Conservation (phyloP, 495 filamentous ascomycete genomes). For the Polyplosphaeria fusca region DNA sequence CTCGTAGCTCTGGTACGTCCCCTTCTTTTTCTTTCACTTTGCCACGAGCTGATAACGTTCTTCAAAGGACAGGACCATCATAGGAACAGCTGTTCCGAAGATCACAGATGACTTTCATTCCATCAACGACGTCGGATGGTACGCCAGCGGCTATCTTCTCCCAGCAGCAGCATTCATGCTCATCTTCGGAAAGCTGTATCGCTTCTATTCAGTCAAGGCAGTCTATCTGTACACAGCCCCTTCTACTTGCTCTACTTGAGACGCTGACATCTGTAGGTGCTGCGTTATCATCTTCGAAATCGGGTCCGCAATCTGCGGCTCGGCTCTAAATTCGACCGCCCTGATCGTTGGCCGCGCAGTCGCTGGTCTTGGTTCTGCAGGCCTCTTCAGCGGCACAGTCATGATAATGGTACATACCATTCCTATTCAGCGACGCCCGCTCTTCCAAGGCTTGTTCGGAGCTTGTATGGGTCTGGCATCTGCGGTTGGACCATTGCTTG, state of each 20-base stretch:
- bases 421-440: not conserved
- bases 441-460: not conserved
- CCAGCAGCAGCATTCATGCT: conserved; percentile 57
- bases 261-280: conserved; percentile 62
- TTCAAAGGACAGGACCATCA: conserved; percentile 19
- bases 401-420: conserved; percentile 7
- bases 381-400: conserved; percentile 2
- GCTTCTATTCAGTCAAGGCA: conserved; percentile 66
- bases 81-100: conserved; percentile 18
- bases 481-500: conserved; percentile 13
- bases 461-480: conserved; percentile 10
- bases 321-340: conserved; percentile 3
- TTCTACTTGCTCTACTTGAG: conserved; percentile 63
- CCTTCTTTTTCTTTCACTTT: not conserved
- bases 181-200: conserved; percentile 73
- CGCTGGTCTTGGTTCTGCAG: conserved; percentile 25
- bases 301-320: conserved; percentile 65
- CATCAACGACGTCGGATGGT: conserved; percentile 28
- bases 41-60: not conserved
- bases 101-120: conserved; percentile 31
- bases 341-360: conserved; percentile 33
- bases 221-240: not conserved
- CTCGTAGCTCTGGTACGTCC: conserved; percentile 8
- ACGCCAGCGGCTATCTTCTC: conserved; percentile 15
- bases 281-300: conserved; percentile 77